Base-by-base conservation (phyloP, 2,329 filamentous ascomycete species). In the Cordyceps cateniannulata region DNA sequence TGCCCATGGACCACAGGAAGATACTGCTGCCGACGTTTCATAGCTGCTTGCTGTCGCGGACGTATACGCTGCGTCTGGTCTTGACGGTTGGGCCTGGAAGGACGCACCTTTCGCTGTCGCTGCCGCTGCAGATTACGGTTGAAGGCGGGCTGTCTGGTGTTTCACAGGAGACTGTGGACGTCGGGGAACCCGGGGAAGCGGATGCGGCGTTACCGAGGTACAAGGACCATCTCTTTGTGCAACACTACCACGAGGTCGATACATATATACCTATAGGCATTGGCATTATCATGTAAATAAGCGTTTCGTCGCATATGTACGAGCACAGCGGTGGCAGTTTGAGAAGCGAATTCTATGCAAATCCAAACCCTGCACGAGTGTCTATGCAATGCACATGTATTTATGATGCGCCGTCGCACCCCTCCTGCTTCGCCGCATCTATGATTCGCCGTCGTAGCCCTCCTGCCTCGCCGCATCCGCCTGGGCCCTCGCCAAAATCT, bases 401-500 rank as follows among this genome's bases (percentile, higher is more conserved):
- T n/a, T n/a, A n/a, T n/a, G n/a, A n/a, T n/a, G n/a, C n/a, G n/a
- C n/a, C n/a, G n/a, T n/a, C n/a, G n/a, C n/a, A n/a, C n/a, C n/a
- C n/a, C n/a, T n/a, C n/a, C n/a, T n/a, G n/a, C n/a, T n/a, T n/a
- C n/a, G n/a, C n/a, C n/a, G n/a, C n/a, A n/a, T n/a, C 27, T 22
- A 32, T 32, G 9, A 18, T 20, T 20, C 14, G 10, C n/a, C 44
- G 2, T 5, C 20, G 24, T 20, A 35, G 40, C 53, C 29, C 3
- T 22, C 42, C 22, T 57, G 44, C 44, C 16, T 32, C 1, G 22
- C 57, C 27, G 53, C 53, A 48, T 57, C 60, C 18, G 44, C 52
- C 58, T 66, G 66, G 6, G 69, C 66, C 38, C 68, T 61, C 29
- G 65, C 61, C 20, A 71, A 44, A 57, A 80, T 79, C 59, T 73